Base-by-base conservation (phyloP, 2,329 filamentous ascomycete species). In the Fusarium begoniae region DNA sequence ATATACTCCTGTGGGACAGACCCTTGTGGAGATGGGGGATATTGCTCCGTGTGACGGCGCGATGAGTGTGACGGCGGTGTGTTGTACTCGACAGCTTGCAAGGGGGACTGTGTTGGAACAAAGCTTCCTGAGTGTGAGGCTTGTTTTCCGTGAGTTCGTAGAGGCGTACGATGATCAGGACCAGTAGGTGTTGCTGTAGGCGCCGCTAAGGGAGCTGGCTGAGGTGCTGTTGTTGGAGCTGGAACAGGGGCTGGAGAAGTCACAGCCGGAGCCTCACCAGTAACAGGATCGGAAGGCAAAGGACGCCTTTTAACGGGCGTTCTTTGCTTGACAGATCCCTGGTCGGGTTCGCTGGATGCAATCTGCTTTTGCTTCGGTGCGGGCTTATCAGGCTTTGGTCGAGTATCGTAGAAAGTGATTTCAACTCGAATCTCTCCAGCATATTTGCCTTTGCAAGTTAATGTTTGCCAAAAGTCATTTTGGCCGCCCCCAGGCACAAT, bases 341-440 rank as follows among this genome's bases (percentile, higher is more conserved):
- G 77, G 67, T 82, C 84, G 66, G 80, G 78, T 54, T 83, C 83
- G 11, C 83, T 73, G 28, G 80, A 71, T 55, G 82, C 76, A 47
- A 82, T 80, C 38, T 81, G 80, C 77, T 84, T 90, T 66, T 88
- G 84, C 79, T 89, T 91, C 69, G 90, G 84, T 22, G 50, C 70
- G 3, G 87, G 84, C 83, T 93, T 95, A 68, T 97, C 94, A 18
- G 89, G 88, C 83, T 96, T 96, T 26, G 94, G 93, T 32, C 96
- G 89, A 63, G 89, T 91, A 82, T 99, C 96, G 85, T 98, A 99
- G 84, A 93, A 99, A 47, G 96, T 99, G 83, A 98, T 92, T 84
- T 99, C 96, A 73, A 99, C 92, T 75, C 96, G 90, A 73, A 99
- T 91, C 82, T 98, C 96, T 63, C 96, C 96, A 12, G 96, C 96